A percentile compares a stretch with the other conserved stretches of the same genome.
phyloP scores from a whole-genome alignment of 2,329 filamentous ascomycete species.

The Xylariomycetidae sp. region DNA sequence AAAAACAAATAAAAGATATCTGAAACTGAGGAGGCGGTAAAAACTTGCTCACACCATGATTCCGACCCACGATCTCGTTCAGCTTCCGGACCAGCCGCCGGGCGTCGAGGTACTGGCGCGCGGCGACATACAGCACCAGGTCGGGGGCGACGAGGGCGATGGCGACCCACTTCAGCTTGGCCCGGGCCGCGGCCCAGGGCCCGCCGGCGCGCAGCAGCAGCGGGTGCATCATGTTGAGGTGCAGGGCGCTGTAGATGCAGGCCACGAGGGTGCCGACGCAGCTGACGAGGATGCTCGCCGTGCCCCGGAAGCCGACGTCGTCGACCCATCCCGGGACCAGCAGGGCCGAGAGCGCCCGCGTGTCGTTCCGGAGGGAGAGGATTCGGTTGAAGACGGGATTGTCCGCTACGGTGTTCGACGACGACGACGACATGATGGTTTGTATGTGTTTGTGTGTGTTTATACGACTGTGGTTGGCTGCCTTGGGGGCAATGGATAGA shows the following conservation, averaged over 20 bases:
- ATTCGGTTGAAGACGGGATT: neutral
- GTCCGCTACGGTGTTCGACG: no score
- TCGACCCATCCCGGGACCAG: conserved; percentile 1
- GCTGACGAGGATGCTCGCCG: neutral
- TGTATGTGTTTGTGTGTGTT: no score
- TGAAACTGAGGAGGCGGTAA: no score
- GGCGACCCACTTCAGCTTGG: conserved; percentile 25
- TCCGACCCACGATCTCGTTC: conserved; percentile 16
- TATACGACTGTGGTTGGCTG: no score
- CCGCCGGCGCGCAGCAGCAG: conserved; percentile 13
- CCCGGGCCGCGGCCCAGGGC: conserved; percentile 4
- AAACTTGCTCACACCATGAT: neutral
- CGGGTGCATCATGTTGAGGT: conserved; percentile 36
- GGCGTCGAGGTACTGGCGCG: conserved; percentile 12
- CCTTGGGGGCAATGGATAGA: no score
- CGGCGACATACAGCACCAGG: conserved; percentile 21
- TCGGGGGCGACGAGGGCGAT: conserved; percentile 29
- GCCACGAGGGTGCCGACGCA: conserved; percentile 12
- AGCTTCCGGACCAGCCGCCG: conserved; percentile 2
- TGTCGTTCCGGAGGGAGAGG: neutral
- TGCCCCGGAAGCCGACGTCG: conserved; percentile 1
- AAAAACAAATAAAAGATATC: neutral
- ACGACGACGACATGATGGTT: no score
- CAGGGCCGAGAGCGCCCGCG: neutral
- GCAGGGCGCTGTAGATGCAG: conserved; percentile 30